Evolutionary conservation across 2,329 filamentous ascomycete genomes (phyloP), one percentile per base, ranked within the genome.

Genomic region (Penicillium sp.): DNA sequence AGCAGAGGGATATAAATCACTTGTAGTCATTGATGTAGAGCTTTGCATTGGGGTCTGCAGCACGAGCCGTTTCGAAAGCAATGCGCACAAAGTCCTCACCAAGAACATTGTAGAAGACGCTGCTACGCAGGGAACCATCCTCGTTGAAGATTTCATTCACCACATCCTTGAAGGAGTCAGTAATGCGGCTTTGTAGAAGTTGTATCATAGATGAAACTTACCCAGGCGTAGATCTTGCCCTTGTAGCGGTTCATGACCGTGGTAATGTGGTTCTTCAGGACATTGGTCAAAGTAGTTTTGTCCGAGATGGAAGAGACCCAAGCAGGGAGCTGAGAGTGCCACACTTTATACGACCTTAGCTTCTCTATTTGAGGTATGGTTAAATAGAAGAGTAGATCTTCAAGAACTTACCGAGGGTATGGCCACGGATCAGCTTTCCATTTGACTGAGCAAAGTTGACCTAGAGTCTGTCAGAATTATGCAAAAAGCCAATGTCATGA

Each of bases 11-110:
- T 7, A 26, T 26, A 4, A 26, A 66, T 62, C 53, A 73, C 69
- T 78, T 79, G 67, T 77, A 79, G 65, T 90, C 87, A 71, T 90
- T 91, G 74, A 90, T 88, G 76, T 88, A 91, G 36, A 90, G 77
- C 72, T 86, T 86, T 2, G 84, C 85, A 51, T 71, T 63, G 2
- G 87, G 85, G 67, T 90, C 87, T 13, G 85, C 86, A 8, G 77
- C 77, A 47, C 82, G 80, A 18, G 88, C 87, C 10, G 87, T 82
- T 47, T 81, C 77, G 74, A 90, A 90, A 33, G 87, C 87, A 62
- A 88, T 86, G 21, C 77, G 75, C 48, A 90, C 82, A 65, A 86
- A 89, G 68, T 81, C 80, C 72, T 89, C 85, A 42, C 87, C 86
- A 4, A 90, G 79, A 2, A 89, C 82, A 24, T 81, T 78, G 62